Evolutionary conservation across 1,284 basidiomycete species (phyloP).

Genomic region (Phellopilus nigrolimitatus): DNA sequence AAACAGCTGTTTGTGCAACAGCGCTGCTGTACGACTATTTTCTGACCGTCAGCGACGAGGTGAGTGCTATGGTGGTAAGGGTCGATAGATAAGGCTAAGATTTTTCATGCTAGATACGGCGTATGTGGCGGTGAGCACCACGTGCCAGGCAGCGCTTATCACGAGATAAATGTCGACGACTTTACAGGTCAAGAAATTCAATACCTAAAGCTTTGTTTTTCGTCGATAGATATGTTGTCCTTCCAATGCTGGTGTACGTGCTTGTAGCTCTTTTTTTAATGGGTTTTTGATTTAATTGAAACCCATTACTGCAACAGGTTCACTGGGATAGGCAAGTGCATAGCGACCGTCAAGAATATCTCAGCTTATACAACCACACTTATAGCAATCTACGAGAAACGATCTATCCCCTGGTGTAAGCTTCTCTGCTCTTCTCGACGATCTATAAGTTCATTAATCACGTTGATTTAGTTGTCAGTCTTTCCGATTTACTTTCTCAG

Average conservation of each 20-base stretch:
- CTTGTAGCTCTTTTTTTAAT: no score
- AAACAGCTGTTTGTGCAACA: constrained; percentile 4
- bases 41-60: background rate
- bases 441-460: no score
- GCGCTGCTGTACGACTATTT: constrained; percentile 1
- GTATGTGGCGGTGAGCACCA: constrained; percentile 4
- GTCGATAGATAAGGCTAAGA: background rate
- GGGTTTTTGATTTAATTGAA: no score
- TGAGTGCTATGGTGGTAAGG: background rate
- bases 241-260: constrained; percentile 5
- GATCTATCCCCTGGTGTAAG: constrained; percentile 5
- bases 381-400: constrained; percentile 3
- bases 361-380: background rate
- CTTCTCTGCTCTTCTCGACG: no score
- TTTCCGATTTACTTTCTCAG: no score
- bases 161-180: background rate
- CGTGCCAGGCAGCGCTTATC: no score
- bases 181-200: background rate
- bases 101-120: background rate
- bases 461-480: no score
- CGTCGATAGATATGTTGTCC: background rate
- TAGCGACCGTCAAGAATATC: no score
- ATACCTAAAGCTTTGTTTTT: constrained; percentile 1
- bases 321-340: no score
- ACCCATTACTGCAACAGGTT: no score